Conservation (phyloP, 106 monocot species). For the Dendrobium catenatum region DNA sequence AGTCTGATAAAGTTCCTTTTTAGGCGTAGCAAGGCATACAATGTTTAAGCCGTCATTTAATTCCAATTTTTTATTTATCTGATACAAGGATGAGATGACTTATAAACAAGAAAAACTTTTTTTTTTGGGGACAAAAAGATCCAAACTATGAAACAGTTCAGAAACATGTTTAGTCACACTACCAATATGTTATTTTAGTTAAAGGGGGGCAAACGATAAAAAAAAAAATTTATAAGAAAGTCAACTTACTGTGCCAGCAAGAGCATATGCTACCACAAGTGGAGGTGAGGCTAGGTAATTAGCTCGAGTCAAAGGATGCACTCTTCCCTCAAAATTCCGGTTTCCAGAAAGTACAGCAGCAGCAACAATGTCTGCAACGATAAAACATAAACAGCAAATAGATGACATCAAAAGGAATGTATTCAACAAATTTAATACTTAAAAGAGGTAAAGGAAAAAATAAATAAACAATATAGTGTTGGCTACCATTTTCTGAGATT, state of each 20-base stretch:
- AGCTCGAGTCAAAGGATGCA: slow-evolving; percentile 75
- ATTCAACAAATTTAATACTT: neutral
- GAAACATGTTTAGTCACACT: neutral
- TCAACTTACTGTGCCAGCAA: slow-evolving; percentile 68
- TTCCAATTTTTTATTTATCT: neutral
- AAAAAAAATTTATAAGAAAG: neutral
- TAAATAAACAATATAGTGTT: neutral
- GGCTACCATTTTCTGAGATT: slow-evolving; percentile 70
- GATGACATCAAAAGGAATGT: neutral
- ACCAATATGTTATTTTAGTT: neutral
- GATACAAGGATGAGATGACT: neutral
- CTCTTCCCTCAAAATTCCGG: slow-evolving; percentile 74
- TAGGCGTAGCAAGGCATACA: neutral
- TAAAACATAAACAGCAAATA: slow-evolving; percentile 3
- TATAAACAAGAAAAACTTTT: neutral
- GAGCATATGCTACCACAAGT: slow-evolving; percentile 76
- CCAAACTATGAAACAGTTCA: neutral
- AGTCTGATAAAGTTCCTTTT: neutral
- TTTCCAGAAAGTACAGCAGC: slow-evolving; percentile 78
- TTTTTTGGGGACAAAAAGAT: neutral
- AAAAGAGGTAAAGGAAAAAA: neutral
- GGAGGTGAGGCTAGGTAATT: slow-evolving; percentile 85
- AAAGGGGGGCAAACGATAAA: neutral
- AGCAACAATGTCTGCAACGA: slow-evolving; percentile 52
- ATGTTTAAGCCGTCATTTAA: neutral